Base-by-base conservation (phyloP, 345 rosid species). In the Crucihimalaya himalaica region DNA sequence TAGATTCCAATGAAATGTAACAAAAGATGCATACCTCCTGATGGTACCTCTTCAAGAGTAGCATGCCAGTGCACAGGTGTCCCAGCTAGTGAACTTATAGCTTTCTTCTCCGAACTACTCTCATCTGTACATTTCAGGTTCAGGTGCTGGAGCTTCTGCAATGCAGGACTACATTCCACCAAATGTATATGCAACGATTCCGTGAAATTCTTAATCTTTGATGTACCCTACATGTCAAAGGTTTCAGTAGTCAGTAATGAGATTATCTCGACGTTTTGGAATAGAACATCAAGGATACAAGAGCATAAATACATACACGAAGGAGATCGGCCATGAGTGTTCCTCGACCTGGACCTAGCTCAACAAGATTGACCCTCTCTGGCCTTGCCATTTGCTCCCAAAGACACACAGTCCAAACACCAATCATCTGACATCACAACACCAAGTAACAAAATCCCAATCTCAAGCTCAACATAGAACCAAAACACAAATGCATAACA, bases 351-450 rank as follows among this genome's bases (percentile, higher is more conserved):
- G 97, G 98, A 75, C 99, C 99, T 69, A 95, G 78, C 81, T 95
- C 99, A 74, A 95, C 83, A 25, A 92, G 86, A 89, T 87, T 92
- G 40, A 90, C 92, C 64, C 67, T 83, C 23, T 82, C 67, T 47
- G 98, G 98, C 32, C 79, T 89, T 68, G 92, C 97, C 97, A 95
- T 90, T 79, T 90, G 89, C 86, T 95, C 90, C 98, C 99, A 90
- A 46, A 92, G 72, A 82, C 98, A 95, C 88, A 95, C 82, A 63
- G 86, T 81, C 97, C 97, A 95, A 50, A 95, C 93, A 57, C 92
- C 93, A 56, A 90, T 59, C 92, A 95, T 89, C 98, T 95, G 64
- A 19, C 0, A 64, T 35, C 37, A 63, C 10, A 42, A 52, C 51
- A 56, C 31, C 55, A 25, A 59, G 55, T 27, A 65, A 51, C 34